Base-by-base conservation (phyloP, 768 basidiomycete species). In the Tricholoma bakamatsutake region DNA sequence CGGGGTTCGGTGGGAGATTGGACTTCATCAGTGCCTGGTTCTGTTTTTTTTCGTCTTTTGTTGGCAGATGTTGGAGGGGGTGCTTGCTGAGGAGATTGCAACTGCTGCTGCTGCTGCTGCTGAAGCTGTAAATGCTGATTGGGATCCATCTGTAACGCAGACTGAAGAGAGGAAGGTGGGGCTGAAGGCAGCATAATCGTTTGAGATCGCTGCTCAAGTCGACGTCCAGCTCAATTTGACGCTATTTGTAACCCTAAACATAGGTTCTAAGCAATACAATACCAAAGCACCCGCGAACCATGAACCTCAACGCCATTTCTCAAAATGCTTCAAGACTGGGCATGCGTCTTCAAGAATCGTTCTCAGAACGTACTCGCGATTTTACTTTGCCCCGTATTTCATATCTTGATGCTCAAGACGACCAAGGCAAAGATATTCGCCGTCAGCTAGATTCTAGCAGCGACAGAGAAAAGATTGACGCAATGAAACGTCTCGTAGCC, bases 401-500 rank as follows among this genome's bases (percentile, higher is more conserved):
- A 18, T 87, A 86, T 65, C 75, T 88, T 52, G 89, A 90, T 62
- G 75, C 74, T 49, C 74, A 83, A 4, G 90, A 95, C 62, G 94
- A 97, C 66, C 90, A 88, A 67, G 74, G 84, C 51, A 85, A 84
- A 69, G 86, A 93, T 64, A 89, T 98, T 31, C 80, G 81, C 56
- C 86, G 85, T 63, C 88, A 98, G 67, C 80, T 99, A 33, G 93
- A 97, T 63, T 90, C 89, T 3, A 87, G 78, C 61, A 87, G 85
- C 56, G 97, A 98, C 64, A 76, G 85, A 55, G 96, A 98, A 66
- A 91, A 94, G 65, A 72, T 96, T 50, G 94, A 98, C 60, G 96
- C 93, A 3, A 88, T 99, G 87, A 97, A 96, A 72, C 77, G 93
- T 58, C 80, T 99, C 51, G 83, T 98, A 56, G 96, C 94, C 43